Evolutionary conservation across 1,139 yeast genomes (phyloP), one percentile per base, ranked within the genome.

Genomic region (Saccharomyces hybrid): DNA sequence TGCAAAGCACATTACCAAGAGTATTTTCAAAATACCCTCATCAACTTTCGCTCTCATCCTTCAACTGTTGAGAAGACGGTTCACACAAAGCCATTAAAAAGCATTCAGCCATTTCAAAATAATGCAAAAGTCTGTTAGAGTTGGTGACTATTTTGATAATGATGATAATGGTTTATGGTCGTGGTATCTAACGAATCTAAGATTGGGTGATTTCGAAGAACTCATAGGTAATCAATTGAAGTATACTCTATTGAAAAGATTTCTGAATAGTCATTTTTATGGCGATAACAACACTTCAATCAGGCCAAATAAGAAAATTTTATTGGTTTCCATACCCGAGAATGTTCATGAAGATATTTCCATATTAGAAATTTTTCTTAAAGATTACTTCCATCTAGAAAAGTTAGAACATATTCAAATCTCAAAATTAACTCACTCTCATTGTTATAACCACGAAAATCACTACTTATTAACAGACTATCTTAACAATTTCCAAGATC

Each of bases 141-240:
- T 66, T 19, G 60, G 58, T 24, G 70, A 66, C 52, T 64, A 66
- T 53, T 68, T 59, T 53, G 69, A 61, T 19, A 68, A 68, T 50
- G 71, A 68, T 52, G 67, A 64, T 32, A 66, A 67, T 54, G 71
- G 71, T 19, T 55, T 68, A 32, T 69, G 71, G 70, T 64, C 70
- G 24, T 69, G 73, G 72, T 69, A 68, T 53, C 49, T 69, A 31
- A 50, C 59, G 27, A 66, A 67, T 52, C 57, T 69, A n/a, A 57
- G 72, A 48, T 59, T 61, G 14, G 73, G 72, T 5, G 63, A 64
- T 49, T 69, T 69, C 55, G 72, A 69, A 54, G 70, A 69, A 56
- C 53, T 69, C 14, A 62, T 61, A 3, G 59, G 60, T 16, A 65
- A 69, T 51, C 53, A 61, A 50, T 51, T 67, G 44, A 67, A 67